Conservation (phyloP, 441 rosid species). For the Daphne laureola region DNA sequence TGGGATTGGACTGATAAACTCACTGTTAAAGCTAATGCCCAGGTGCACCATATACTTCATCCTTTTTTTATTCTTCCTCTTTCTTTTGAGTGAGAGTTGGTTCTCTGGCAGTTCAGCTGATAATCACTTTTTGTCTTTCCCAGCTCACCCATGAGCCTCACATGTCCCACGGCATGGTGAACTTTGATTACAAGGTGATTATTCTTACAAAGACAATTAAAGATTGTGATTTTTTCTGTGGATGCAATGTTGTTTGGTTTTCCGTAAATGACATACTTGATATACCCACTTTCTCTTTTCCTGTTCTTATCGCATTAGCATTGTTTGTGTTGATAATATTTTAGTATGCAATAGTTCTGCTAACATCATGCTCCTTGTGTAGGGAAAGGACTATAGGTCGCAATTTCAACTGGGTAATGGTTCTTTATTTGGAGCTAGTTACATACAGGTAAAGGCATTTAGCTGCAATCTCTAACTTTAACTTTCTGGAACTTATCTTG, state of each 20-base stretch:
- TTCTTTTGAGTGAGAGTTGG: background rate
- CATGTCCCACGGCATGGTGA: slow-evolving; percentile 79
- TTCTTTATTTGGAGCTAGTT: slow-evolving; percentile 81
- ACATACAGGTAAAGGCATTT: slow-evolving; percentile 61
- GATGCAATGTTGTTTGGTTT: background rate
- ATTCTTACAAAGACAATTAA: background rate
- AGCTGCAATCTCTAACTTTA: no score
- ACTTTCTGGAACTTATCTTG: background rate
- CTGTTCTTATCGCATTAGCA: no score
- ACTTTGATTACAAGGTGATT: slow-evolving; percentile 87
- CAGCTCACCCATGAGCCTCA: slow-evolving; percentile 86
- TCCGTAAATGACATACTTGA: background rate
- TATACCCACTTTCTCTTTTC: background rate
- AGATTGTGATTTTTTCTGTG: background rate
- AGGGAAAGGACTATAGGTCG: slow-evolving; percentile 82
- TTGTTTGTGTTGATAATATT: no score
- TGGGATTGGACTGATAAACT: slow-evolving; percentile 77
- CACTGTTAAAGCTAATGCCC: slow-evolving; percentile 72
- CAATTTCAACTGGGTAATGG: slow-evolving; percentile 84
- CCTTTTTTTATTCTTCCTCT: background rate
- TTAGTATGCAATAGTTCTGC: no score
- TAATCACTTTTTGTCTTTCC: slow-evolving; percentile 16
- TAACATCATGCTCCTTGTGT: slow-evolving; percentile 12
- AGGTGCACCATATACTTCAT: slow-evolving; percentile 27
- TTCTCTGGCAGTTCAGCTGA: background rate